These are phyloP conservation scores for Psilocybe subaeruginosa DNA, from an alignment of 768 basidiomycete species.

Conservation along the genomic window DNA sequence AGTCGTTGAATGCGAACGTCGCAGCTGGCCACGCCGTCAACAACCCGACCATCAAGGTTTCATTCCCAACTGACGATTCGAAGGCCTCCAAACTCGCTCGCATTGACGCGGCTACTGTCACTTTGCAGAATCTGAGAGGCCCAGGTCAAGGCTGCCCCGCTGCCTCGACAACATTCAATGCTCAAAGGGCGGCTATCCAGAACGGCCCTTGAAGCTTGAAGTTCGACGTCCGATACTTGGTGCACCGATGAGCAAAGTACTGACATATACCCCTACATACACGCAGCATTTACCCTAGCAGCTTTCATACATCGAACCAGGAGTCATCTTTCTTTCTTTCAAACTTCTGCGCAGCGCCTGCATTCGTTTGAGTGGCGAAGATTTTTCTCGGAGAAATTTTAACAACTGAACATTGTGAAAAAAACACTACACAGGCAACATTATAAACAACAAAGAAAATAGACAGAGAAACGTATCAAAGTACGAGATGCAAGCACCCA, in stretches of 20 bases:
- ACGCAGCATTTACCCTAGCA: background rate
- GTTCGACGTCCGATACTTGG: background rate
- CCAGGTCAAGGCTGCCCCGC: constrained; percentile 73
- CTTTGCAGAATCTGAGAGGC: constrained; percentile 73
- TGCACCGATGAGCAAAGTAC: too few species aligned
- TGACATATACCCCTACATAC: background rate
- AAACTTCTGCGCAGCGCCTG: too few species aligned
- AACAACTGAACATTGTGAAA: too few species aligned
- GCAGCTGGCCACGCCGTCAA: constrained; percentile 65
- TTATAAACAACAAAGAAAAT: too few species aligned
- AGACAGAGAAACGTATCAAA: too few species aligned
- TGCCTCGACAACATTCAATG: constrained; percentile 57
- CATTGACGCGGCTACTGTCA: constrained; percentile 59
- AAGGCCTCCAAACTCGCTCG: constrained; percentile 57
- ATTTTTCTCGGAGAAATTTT: too few species aligned
- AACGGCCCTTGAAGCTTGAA: constrained; percentile 7
- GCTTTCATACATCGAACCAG: too few species aligned
- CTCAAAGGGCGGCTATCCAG: constrained; percentile 35
- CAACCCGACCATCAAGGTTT: constrained; percentile 55
- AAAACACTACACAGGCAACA: too few species aligned
- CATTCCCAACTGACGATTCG: constrained; percentile 67
- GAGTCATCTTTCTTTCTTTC: too few species aligned
- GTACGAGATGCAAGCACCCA: background rate
- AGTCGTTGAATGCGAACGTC: constrained; percentile 58
- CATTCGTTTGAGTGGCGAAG: too few species aligned